Evolutionary conservation across 179 eudicot genomes (phyloP), one percentile per base, ranked within the genome.

Genomic region (Pouteria campechiana): DNA sequence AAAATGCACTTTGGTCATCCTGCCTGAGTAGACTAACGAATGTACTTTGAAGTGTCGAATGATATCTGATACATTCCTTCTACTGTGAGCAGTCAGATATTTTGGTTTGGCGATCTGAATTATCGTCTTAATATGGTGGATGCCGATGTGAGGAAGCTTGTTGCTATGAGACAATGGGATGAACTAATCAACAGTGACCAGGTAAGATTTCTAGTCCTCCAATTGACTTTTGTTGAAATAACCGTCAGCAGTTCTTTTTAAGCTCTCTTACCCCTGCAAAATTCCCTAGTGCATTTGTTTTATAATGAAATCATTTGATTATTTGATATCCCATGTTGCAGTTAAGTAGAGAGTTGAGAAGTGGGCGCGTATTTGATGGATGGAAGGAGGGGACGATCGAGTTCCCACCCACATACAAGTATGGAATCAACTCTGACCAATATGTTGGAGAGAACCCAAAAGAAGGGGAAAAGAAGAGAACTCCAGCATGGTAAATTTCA

Each of bases 71-170:
- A n/a, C n/a, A n/a, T n/a, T n/a, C n/a, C n/a, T 34, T 10, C 39
- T 58, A 20, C 48, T 64, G 12, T 65, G 21, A 63, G 64, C 93
- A 90, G 98, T 50, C 75, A 90, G 56, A 79, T 89, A 74, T 89
- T 89, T 67, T 89, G 97, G 97, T 85, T 89, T 25, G 97, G 97
- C 7, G 97, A 89, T 58, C 58, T 89, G 74, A 89, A 89, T 65
- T 89, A 89, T 38, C 97, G 97, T 54, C 69, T 89, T 60, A 78
- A 68, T 43, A 67, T 85, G 88, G 14, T 39, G 46, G 97, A 85
- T 58, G 48, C 73, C 11, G 86, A 81, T 36, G 71, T 85, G 7
- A 70, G 97, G 58, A 74, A 78, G 68, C 86, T 78, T 27, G 79
- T 78, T 17, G 79, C 65, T 12, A 55, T 52, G 25, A 74, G 64